Percentiles rank a stretch among this genome's conserved stretches.
These are phyloP conservation scores for Astrephomene gubernaculifera DNA, from an alignment of 139 green algal species.

Conservation along the genomic window DNA sequence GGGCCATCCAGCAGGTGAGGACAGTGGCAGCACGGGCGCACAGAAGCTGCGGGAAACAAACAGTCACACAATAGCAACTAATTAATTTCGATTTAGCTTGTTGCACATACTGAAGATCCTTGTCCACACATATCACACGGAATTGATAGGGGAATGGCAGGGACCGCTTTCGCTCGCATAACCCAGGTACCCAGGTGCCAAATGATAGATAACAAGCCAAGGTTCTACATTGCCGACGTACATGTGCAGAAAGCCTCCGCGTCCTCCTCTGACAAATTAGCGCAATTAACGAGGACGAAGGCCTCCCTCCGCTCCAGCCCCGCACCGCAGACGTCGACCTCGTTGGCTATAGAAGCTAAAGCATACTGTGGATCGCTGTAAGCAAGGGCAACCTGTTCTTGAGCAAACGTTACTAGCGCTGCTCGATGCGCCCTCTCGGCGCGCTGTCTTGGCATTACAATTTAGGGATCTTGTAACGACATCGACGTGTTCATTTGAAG, in stretches of 20 bases:
- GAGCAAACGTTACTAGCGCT: not conserved
- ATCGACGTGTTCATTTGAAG: not conserved
- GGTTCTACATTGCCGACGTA: too few relatives aligned
- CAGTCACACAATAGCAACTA: not conserved
- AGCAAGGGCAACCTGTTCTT: not conserved
- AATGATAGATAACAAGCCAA: not conserved
- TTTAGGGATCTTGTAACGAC: not conserved
- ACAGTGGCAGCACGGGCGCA: slow-evolving; percentile 2
- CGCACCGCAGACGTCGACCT: not conserved
- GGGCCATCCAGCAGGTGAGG: not conserved
- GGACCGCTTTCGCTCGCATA: too few relatives aligned
- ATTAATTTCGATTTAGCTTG: too few relatives aligned
- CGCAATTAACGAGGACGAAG: not conserved
- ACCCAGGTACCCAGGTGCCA: not conserved
- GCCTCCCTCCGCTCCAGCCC: slow-evolving; percentile 2
- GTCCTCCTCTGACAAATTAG: not conserved
- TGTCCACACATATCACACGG: not conserved
- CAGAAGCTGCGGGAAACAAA: not conserved
- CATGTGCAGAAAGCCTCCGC: not conserved
- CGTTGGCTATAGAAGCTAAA: not conserved
- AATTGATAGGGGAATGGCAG: not conserved
- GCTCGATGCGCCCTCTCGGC: not conserved
- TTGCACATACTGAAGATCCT: not conserved
- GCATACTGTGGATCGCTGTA: not conserved
- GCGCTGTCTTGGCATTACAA: not conserved